Evolutionary conservation across 257 asterid species (phyloP).

Genomic region (Capsicum baccatum): DNA sequence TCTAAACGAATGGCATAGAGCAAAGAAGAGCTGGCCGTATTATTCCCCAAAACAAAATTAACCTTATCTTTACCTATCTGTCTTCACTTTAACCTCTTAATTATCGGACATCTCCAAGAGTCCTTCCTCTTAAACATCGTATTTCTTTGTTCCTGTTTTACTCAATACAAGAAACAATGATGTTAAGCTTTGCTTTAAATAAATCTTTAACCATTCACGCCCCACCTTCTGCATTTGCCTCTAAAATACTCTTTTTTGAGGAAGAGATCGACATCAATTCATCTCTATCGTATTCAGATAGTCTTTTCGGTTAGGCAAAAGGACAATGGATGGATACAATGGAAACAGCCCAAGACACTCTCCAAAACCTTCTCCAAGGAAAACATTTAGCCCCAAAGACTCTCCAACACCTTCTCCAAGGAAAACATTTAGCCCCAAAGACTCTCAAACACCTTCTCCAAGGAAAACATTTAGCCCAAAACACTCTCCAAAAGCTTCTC

Average conservation of each 20-base stretch:
- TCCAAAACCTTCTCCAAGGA: conserved; percentile 20
- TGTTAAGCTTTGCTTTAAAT: background rate
- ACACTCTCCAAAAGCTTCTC: conserved; percentile 18
- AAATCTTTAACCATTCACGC: background rate
- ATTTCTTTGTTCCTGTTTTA: conserved; percentile 5
- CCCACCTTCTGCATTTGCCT: conserved; percentile 11
- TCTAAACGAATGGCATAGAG: conserved; percentile 29
- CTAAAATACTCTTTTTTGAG: background rate
- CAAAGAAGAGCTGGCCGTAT: background rate
- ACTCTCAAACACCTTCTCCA: conserved; percentile 29
- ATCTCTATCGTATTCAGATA: conserved; percentile 10
- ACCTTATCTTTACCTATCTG: conserved; percentile 25
- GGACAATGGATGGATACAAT: conserved; percentile 41
- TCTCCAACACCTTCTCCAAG: conserved; percentile 24
- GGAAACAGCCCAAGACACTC: conserved; percentile 50
- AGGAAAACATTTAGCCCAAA: conserved; percentile 42
- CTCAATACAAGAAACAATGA: background rate
- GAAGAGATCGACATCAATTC: conserved; percentile 27
- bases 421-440: conserved; percentile 17
- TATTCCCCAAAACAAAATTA: conserved; percentile 3
- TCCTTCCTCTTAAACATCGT: conserved; percentile 29
- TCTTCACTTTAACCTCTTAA: background rate
- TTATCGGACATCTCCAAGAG: conserved; percentile 21
- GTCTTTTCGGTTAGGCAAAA: background rate
- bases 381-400: conserved; percentile 43